phyloP scores from a whole-genome alignment of 2,329 filamentous ascomycete genomes.

The Diaporthe amygdali region DNA sequence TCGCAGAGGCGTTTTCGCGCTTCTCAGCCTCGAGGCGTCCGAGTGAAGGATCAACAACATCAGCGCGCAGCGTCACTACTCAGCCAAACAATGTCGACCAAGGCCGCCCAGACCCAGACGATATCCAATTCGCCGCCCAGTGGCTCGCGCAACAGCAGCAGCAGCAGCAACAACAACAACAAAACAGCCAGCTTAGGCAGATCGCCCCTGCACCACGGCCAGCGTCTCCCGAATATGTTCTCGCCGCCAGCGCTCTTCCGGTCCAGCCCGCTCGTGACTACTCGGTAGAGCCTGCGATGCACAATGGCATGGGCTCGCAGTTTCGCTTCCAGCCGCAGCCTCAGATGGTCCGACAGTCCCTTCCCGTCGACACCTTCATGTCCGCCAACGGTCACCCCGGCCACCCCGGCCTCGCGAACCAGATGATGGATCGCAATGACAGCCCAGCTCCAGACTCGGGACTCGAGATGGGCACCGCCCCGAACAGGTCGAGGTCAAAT shows the following conservation, averaged over 20 bases:
- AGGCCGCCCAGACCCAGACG: slow-evolving; percentile 48
- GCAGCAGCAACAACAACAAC: slow-evolving; percentile 37
- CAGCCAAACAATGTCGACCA: slow-evolving; percentile 56
- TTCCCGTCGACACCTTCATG: slow-evolving; percentile 60
- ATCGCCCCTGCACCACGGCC: slow-evolving; percentile 46
- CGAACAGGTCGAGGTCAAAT: slow-evolving; percentile 69
- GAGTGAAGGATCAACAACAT: slow-evolving; percentile 46
- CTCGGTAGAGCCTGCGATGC: slow-evolving; percentile 55
- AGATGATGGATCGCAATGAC: slow-evolving; percentile 65
- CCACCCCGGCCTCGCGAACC: slow-evolving; percentile 40
- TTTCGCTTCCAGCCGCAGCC: slow-evolving; percentile 46
- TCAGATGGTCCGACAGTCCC: slow-evolving; percentile 50
- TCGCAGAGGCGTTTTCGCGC: slow-evolving; percentile 24
- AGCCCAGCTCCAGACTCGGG: slow-evolving; percentile 62
- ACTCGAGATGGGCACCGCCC: slow-evolving; percentile 47
- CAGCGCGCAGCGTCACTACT: slow-evolving; percentile 58
- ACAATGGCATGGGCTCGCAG: slow-evolving; percentile 43
- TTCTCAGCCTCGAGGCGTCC: slow-evolving; percentile 23
- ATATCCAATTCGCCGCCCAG: slow-evolving; percentile 48
- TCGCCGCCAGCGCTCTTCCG: slow-evolving; percentile 55
- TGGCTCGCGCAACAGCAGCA: slow-evolving; percentile 45
- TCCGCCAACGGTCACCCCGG: slow-evolving; percentile 14
- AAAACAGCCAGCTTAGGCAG: slow-evolving; percentile 47
- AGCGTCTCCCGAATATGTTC: slow-evolving; percentile 64
- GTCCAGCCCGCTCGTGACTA: slow-evolving; percentile 47